Evolutionary conservation across 441 rosid genomes (phyloP).

Genomic region (Daphne laureola): DNA sequence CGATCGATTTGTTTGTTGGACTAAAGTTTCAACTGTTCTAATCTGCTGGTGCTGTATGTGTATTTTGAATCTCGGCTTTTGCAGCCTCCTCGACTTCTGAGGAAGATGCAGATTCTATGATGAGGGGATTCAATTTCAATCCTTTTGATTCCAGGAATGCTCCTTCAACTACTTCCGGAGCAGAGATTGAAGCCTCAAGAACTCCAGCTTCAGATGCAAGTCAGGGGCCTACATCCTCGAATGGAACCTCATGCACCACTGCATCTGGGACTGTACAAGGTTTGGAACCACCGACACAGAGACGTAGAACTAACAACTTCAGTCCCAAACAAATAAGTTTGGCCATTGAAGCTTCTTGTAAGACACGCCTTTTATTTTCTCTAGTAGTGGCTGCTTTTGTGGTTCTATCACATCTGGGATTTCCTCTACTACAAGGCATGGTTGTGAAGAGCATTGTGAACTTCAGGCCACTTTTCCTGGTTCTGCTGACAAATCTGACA

Average conservation of each 20-base stretch:
- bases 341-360: constrained; percentile 47
- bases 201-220: constrained; percentile 18
- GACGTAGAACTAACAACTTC: constrained; percentile 16
- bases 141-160: too few species aligned
- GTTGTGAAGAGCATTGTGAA: constrained; percentile 29
- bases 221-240: constrained; percentile 13
- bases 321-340: constrained; percentile 45
- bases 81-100: too few species aligned
- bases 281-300: constrained; percentile 9
- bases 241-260: constrained; percentile 27
- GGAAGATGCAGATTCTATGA: too few species aligned
- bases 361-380: constrained; percentile 40
- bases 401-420: constrained; percentile 39
- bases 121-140: too few species aligned
- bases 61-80: too few species aligned
- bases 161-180: too few species aligned
- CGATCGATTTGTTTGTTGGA: too few species aligned
- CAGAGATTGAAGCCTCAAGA: too few species aligned
- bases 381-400: constrained; percentile 39
- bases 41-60: too few species aligned
- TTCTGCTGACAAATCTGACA: constrained; percentile 49
- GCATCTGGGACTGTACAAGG: constrained; percentile 20
- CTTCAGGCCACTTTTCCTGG: constrained; percentile 61
- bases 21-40: too few species aligned
- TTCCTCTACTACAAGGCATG: constrained; percentile 41